A percentile compares a stretch with the other conserved stretches of the same genome.
Conservation (phyloP, 805 yeast species). For the Zygoascus biomembranicola region DNA sequence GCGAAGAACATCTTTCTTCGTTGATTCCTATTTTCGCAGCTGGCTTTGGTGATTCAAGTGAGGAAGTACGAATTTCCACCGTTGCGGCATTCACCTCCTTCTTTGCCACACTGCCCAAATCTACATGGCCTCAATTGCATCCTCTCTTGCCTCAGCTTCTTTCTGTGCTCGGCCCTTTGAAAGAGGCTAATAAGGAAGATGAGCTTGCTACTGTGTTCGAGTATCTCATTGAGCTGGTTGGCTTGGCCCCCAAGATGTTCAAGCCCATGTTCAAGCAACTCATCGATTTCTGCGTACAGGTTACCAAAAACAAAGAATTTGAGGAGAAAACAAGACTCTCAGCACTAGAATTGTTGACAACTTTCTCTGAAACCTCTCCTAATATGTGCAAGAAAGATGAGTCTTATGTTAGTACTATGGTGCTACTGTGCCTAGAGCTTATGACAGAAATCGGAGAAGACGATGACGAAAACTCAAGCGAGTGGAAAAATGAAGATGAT, state of each 20-base stretch:
- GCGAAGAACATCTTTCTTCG: conserved; percentile 41
- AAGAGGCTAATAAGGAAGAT: conserved; percentile 67
- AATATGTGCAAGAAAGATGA: conserved; percentile 84
- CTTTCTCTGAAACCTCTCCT: conserved; percentile 90
- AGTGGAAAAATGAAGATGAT: conserved; percentile 79
- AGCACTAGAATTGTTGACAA: conserved; percentile 80
- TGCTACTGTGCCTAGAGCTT: conserved; percentile 66
- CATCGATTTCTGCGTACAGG: conserved; percentile 75
- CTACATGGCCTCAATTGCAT: conserved; percentile 67
- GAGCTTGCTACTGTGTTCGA: conserved; percentile 86
- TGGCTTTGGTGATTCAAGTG: conserved; percentile 75
- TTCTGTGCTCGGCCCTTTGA: conserved; percentile 78
- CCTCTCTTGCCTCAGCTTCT: conserved; percentile 75
- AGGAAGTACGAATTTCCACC: conserved; percentile 83
- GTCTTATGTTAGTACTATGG: conserved; percentile 61
- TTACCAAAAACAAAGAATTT: conserved; percentile 70
- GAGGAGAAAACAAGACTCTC: conserved; percentile 76
- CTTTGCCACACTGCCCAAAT: conserved; percentile 73
- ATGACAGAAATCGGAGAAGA: conserved; percentile 89
- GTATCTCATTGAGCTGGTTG: conserved; percentile 81
- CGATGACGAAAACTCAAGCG: conserved; percentile 78
- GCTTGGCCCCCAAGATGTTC: conserved; percentile 90
- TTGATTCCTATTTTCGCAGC: conserved; percentile 62
- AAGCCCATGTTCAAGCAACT: conserved; percentile 85
- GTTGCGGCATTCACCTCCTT: conserved; percentile 88